Percentiles rank a stretch among this genome's conserved stretches.
phyloP scores from a whole-genome alignment of 2,329 filamentous ascomycete genomes.

The Ophiostoma sp. region DNA sequence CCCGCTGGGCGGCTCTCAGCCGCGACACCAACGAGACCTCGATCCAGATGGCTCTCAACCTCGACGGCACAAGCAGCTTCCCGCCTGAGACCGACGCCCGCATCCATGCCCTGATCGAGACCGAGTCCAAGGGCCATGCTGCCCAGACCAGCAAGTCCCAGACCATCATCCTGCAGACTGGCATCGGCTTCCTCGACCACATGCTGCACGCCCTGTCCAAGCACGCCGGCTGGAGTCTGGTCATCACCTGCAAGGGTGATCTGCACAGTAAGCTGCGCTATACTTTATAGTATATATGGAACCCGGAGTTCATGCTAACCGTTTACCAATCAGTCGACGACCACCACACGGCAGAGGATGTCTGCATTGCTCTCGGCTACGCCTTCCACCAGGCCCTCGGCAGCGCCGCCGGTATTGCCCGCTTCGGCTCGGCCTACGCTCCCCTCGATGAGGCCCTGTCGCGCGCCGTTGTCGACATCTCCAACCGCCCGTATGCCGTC shows the following conservation, averaged over 20 bases:
- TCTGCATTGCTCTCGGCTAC: slow-evolving; percentile 81
- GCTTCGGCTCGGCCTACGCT: slow-evolving; percentile 87
- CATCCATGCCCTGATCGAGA: slow-evolving; percentile 45
- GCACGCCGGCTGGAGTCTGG: slow-evolving; percentile 89
- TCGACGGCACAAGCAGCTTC: slow-evolving; percentile 75
- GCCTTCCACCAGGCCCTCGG: slow-evolving; percentile 80
- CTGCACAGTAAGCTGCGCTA: slow-evolving; percentile 61
- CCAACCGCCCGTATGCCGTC: slow-evolving; percentile 81
- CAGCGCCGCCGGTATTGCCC: slow-evolving; percentile 71
- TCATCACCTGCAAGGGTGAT: slow-evolving; percentile 78
- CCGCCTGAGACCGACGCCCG: slow-evolving; percentile 57
- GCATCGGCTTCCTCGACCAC: slow-evolving; percentile 96
- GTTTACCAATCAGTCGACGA: slow-evolving; percentile 66
- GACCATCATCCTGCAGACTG: slow-evolving; percentile 80
- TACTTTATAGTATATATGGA: neutral
- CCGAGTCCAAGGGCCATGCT: slow-evolving; percentile 58
- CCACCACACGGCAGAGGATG: slow-evolving; percentile 96
- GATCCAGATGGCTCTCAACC: slow-evolving; percentile 84
- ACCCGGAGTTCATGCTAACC: neutral
- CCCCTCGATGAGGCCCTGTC: slow-evolving; percentile 94
- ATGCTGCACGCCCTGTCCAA: slow-evolving; percentile 97
- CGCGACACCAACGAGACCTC: slow-evolving; percentile 98
- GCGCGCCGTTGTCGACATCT: slow-evolving; percentile 89
- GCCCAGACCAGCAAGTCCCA: slow-evolving; percentile 79
- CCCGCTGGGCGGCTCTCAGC: slow-evolving; percentile 71